Percentiles rank a stretch among this genome's conserved stretches.
Evolutionary conservation across 2,329 filamentous ascomycete species (phyloP).

Genomic region (Calycina herbarum): DNA sequence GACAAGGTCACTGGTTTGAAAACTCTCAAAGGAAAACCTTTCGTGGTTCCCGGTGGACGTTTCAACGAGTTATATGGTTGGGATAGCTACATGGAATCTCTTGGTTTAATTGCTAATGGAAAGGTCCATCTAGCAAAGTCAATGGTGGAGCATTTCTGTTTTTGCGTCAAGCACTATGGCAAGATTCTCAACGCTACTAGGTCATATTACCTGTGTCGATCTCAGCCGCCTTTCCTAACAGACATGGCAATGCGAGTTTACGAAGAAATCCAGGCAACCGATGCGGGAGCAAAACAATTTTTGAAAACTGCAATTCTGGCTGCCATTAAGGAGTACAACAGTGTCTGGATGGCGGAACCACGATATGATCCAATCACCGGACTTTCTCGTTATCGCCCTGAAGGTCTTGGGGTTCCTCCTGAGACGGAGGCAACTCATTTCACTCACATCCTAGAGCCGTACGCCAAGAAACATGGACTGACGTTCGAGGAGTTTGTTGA

Average conservation of each 20-base stretch:
- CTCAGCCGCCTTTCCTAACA: conserved; percentile 94
- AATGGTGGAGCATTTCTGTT: conserved; percentile 96
- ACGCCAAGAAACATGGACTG: conserved; percentile 65
- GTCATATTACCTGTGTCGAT: conserved; percentile 91
- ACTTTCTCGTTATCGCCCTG: conserved; percentile 52
- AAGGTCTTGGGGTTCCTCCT: conserved; percentile 54
- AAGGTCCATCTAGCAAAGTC: conserved; percentile 84
- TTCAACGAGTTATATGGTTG: conserved; percentile 99
- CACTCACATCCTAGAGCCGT: conserved; percentile 42
- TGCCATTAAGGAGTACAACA: conserved; percentile 75
- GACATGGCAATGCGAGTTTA: conserved; percentile 96
- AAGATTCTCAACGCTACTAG: conserved; percentile 98
- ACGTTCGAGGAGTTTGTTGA: conserved; percentile 80
- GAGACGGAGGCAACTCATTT: conserved; percentile 59
- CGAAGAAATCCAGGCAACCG: conserved; percentile 74
- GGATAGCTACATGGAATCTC: conserved; percentile 98
- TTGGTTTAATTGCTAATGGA: conserved; percentile 84
- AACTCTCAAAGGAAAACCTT: conserved; percentile 78
- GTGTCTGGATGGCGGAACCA: conserved; percentile 40
- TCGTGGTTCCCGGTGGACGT: conserved; percentile 93
- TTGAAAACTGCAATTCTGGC: conserved; percentile 77
- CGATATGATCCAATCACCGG: conserved; percentile 50
- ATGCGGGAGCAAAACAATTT: conserved; percentile 70
- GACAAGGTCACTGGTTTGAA: conserved; percentile 68
- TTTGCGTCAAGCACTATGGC: conserved; percentile 97